Evolutionary conservation across 108 stramenopile genomes (phyloP), one percentile per base, ranked within the genome.

Genomic region (Phaeodactylum tricornutum): DNA sequence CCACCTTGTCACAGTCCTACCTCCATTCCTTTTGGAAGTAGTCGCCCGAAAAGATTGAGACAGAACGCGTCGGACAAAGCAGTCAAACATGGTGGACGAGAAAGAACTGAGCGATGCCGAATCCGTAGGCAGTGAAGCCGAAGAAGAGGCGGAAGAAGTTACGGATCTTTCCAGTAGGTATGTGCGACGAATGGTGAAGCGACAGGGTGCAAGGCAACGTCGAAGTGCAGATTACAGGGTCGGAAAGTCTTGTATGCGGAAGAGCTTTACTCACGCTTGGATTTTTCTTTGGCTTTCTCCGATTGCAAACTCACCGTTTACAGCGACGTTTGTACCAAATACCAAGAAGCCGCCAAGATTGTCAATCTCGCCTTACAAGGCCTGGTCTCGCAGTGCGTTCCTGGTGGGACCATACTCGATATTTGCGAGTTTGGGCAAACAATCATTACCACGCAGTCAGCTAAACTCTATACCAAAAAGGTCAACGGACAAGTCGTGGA

Each of bases 331-430:
- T 83, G 83, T 51, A 98, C 96, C 51, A 99, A 99, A 77, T 98
- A 97, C 68, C 95, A 92, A 56, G 94, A 95, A 53, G 99, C 97
- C n/a, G 86, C 94, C 43, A 95, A 95, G 54, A 94, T 99, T 67
- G 93, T 87, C 27, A 95, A 99, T 56, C 55, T 87, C 42, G 92
- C 95, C 11, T 66, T 99, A 34, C 61, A 64, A 22, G 96, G 91
- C 34, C 59, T 98, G 30, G 71, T 96, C 7, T 28, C 47, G 27
- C 88, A 97, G 68, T 88, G 84, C 50, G 63, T 87, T 32, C 72
- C 85, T n/a, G 97, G 96, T 16, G 92, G 85, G 39, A 87, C 68
- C 30, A 58, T 97, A 19, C 42, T 95, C 26, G 97, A 98, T 51
- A 43, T 98, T 23, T 97, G 96, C 82, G 52, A 77, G 61, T 85